Percentiles rank a stretch among this genome's conserved stretches.
Conservation (phyloP, 257 asterid genomes). For the Echites panduratus region DNA sequence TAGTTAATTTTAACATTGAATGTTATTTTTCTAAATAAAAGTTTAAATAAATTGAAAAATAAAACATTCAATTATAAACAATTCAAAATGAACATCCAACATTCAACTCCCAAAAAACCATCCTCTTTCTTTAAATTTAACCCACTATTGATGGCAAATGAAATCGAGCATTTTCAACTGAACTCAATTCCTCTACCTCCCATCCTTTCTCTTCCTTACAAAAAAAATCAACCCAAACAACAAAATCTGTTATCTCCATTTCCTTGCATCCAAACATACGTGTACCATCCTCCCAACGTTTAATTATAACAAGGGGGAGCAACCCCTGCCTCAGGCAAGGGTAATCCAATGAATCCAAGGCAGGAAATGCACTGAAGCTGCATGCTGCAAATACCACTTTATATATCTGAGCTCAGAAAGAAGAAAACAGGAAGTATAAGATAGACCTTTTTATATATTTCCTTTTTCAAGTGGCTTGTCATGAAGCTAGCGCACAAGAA, state of each 20-base stretch:
- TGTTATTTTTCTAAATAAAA: no score
- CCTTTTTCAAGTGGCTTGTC: constrained; percentile 14
- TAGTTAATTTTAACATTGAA: no score
- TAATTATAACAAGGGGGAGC: neutral
- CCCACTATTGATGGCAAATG: no score
- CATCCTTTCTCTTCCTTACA: neutral
- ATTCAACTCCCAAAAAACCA: no score
- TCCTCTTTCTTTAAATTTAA: no score
- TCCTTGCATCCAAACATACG: neutral
- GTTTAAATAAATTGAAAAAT: no score
- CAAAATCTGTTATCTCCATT: neutral
- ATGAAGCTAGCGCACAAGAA: constrained; percentile 17
- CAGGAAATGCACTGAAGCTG: neutral
- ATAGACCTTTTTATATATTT: constrained; percentile 19
- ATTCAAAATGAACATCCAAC: no score
- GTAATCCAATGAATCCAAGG: neutral
- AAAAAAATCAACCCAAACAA: neutral
- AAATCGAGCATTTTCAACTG: no score
- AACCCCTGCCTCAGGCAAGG: neutral
- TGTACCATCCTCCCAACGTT: neutral
- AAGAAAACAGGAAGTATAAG: neutral
- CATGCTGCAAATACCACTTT: neutral
- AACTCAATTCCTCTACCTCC: neutral
- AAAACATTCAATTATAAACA: no score
- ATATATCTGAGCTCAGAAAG: neutral